phyloP scores from a whole-genome alignment of 2,329 filamentous ascomycete species.

The Trichoderma afroharzianum region DNA sequence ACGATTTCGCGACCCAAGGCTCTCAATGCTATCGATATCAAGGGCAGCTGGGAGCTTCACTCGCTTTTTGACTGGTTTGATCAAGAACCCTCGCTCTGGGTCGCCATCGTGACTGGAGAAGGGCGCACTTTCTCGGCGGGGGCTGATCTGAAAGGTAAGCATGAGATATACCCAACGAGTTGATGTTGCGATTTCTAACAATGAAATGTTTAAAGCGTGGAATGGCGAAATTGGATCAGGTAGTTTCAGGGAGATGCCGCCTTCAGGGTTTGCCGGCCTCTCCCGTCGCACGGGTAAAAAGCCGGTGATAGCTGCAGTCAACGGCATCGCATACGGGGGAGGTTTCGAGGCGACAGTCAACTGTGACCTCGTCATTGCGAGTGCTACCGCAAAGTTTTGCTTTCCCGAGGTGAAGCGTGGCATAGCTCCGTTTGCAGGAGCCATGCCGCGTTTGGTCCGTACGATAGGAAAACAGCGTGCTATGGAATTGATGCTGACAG shows the following conservation, averaged over 20 bases:
- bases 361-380: constrained; percentile 53
- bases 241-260: neutral
- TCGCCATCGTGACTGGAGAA: constrained; percentile 48
- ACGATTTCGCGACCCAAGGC: neutral
- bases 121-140: constrained; percentile 54
- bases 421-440: constrained; percentile 51
- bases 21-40: neutral
- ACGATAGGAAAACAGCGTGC: constrained; percentile 44
- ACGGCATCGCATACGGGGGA: constrained; percentile 54
- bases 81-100: constrained; percentile 43
- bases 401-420: constrained; percentile 53
- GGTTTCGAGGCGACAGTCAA: constrained; percentile 56
- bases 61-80: constrained; percentile 53
- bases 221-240: constrained; percentile 35
- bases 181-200: constrained; percentile 35
- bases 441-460: constrained; percentile 48
- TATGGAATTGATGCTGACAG: constrained; percentile 48
- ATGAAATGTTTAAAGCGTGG: constrained; percentile 44
- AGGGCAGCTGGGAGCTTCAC: constrained; percentile 43
- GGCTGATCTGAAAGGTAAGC: constrained; percentile 45
- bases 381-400: constrained; percentile 47
- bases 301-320: constrained; percentile 57
- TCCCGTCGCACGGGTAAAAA: constrained; percentile 56
- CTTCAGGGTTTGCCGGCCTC: constrained; percentile 44
- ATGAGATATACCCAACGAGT: no score